Conservation (phyloP, 2,329 filamentous ascomycete species). For the Xylariaceae sp. region DNA sequence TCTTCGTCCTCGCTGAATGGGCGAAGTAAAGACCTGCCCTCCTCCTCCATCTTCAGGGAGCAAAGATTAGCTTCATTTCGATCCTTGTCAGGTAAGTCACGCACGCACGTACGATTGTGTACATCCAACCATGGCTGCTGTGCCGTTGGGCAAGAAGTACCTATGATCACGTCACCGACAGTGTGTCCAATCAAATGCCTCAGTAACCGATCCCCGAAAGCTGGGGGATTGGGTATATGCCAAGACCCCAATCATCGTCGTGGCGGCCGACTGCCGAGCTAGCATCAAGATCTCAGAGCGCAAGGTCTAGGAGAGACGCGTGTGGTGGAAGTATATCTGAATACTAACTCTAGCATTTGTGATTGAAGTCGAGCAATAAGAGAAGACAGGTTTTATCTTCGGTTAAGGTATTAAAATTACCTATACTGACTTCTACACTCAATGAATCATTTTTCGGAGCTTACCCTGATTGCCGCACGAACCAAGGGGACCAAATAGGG, state of each 20-base stretch:
- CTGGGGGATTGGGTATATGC: slow-evolving; percentile 9
- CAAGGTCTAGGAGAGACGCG: neutral
- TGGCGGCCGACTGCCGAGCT: slow-evolving; percentile 13
- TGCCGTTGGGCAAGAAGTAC: slow-evolving; percentile 12
- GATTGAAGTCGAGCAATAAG: too few species aligned
- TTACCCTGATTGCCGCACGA: too few species aligned
- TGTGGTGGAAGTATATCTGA: neutral
- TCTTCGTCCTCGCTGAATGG: slow-evolving; percentile 14
- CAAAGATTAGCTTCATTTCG: slow-evolving; percentile 13
- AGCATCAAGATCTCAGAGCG: neutral
- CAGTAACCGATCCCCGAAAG: slow-evolving; percentile 19
- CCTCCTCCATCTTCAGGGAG: slow-evolving; percentile 30
- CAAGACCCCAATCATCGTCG: slow-evolving; percentile 19
- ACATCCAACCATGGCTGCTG: slow-evolving; percentile 9
- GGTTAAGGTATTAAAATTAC: too few species aligned
- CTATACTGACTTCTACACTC: too few species aligned
- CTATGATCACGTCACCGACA: slow-evolving; percentile 25
- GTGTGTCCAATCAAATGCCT: slow-evolving; percentile 9
- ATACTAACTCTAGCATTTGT: too few species aligned
- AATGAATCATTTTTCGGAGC: too few species aligned
- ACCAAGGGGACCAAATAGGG: too few species aligned
- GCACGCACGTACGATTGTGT: neutral
- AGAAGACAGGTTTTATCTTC: too few species aligned
- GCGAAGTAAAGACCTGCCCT: slow-evolving; percentile 27
- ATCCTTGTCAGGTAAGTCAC: slow-evolving; percentile 7